phyloP scores from a whole-genome alignment of 106 monocot genomes.

The Iris macrosiphon region DNA sequence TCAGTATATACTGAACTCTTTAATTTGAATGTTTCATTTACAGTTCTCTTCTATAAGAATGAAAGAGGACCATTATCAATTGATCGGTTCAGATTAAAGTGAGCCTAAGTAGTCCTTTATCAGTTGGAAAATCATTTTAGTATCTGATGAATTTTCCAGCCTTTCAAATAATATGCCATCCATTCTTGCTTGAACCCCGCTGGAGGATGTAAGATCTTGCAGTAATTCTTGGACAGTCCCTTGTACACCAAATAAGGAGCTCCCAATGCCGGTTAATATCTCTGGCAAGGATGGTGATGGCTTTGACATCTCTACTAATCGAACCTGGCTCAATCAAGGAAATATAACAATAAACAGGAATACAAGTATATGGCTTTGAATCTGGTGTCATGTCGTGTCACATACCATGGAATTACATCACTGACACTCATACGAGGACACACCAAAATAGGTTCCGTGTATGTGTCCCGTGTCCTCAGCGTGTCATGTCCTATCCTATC shows the following conservation, averaged over 20 bases:
- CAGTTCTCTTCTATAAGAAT: no score
- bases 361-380: no score
- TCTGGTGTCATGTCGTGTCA: no score
- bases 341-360: not conserved
- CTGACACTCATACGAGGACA: no score
- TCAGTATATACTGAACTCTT: no score
- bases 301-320: constrained; percentile 59
- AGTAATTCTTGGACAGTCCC: constrained; percentile 44
- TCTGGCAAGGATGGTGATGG: constrained; percentile 47
- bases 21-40: no score
- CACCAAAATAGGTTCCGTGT: no score
- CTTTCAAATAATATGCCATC: constrained; percentile 72
- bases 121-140: constrained; percentile 34
- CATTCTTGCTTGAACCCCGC: constrained; percentile 74
- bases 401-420: no score
- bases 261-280: constrained; percentile 35
- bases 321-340: constrained; percentile 39
- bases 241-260: constrained; percentile 52
- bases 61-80: no score
- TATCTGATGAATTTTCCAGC: constrained; percentile 17
- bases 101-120: constrained; percentile 51
- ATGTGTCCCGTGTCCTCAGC: no score
- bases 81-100: constrained; percentile 27
- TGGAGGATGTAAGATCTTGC: constrained; percentile 29
- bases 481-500: no score